phyloP scores from a whole-genome alignment of 192 early-diverging fungal species.

The Podila minutissima region DNA sequence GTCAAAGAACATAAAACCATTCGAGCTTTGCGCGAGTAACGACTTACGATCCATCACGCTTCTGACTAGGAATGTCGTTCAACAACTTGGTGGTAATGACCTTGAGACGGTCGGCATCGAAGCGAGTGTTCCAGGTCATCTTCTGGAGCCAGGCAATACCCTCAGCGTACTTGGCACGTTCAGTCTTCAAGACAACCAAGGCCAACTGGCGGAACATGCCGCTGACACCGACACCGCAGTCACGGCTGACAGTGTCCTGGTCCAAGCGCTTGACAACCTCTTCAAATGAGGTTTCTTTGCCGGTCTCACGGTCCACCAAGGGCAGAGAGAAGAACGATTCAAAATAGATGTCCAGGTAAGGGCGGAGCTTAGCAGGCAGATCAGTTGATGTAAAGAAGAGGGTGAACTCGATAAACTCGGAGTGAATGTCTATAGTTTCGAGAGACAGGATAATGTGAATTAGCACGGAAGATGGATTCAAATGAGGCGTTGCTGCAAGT shows the following conservation, averaged over 20 bases:
- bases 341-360: constrained; percentile 63
- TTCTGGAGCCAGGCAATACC: constrained; percentile 63
- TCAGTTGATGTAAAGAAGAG: constrained; percentile 56
- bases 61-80: constrained; percentile 65
- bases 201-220: constrained; percentile 50
- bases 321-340: constrained; percentile 65
- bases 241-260: constrained; percentile 63
- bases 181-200: constrained; percentile 42
- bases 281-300: constrained; percentile 54
- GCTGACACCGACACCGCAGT: constrained; percentile 50
- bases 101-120: constrained; percentile 64
- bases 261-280: constrained; percentile 61
- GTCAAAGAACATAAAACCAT: neutral
- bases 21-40: neutral
- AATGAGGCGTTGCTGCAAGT: neutral
- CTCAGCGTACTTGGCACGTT: constrained; percentile 60
- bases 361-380: constrained; percentile 56
- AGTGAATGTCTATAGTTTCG: constrained; percentile 56
- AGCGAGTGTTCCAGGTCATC: constrained; percentile 65
- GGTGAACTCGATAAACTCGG: constrained; percentile 60
- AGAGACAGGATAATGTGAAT: neutral
- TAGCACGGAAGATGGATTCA: neutral
- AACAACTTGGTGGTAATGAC: constrained; percentile 60
- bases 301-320: constrained; percentile 49
- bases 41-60: constrained; percentile 64